A percentile compares a stretch with the other conserved stretches of the same genome.
These are phyloP conservation scores for Lactifluus echinatus DNA, from an alignment of 768 basidiomycete species.

Conservation along the genomic window DNA sequence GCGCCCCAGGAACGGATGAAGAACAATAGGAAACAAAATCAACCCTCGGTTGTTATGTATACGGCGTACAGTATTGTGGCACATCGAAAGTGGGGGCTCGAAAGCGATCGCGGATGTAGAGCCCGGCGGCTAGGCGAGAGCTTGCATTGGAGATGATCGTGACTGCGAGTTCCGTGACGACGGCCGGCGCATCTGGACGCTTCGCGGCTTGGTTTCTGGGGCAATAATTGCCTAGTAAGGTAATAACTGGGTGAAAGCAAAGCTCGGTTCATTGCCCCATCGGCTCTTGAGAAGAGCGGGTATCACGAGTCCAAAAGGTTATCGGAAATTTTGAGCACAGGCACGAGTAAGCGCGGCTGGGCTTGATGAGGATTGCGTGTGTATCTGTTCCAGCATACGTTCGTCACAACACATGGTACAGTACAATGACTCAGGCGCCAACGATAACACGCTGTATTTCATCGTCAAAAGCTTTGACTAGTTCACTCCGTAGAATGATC, in stretches of 20 bases:
- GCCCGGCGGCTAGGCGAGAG: neutral
- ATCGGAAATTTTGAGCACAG: neutral
- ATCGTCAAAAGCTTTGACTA: neutral
- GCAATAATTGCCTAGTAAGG: conserved; percentile 1
- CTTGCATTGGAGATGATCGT: neutral
- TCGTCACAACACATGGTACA: too few relatives aligned
- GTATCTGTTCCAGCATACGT: too few relatives aligned
- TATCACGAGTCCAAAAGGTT: neutral
- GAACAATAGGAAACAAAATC: neutral
- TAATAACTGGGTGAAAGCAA: neutral
- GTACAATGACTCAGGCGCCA: too few relatives aligned
- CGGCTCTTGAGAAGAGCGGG: neutral
- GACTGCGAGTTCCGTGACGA: conserved; percentile 2
- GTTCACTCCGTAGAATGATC: neutral
- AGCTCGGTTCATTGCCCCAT: neutral
- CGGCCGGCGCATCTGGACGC: neutral
- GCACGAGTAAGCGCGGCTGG: neutral
- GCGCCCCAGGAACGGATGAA: neutral
- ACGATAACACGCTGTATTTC: neutral
- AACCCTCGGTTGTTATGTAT: neutral
- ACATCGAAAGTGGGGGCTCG: neutral
- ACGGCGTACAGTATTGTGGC: neutral
- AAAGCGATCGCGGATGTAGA: neutral
- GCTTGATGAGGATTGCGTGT: neutral
- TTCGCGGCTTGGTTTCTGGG: neutral